Evolutionary conservation across 2,329 filamentous ascomycete genomes (phyloP), one percentile per base, ranked within the genome.

Genomic region (Aureobasidium pullulans): DNA sequence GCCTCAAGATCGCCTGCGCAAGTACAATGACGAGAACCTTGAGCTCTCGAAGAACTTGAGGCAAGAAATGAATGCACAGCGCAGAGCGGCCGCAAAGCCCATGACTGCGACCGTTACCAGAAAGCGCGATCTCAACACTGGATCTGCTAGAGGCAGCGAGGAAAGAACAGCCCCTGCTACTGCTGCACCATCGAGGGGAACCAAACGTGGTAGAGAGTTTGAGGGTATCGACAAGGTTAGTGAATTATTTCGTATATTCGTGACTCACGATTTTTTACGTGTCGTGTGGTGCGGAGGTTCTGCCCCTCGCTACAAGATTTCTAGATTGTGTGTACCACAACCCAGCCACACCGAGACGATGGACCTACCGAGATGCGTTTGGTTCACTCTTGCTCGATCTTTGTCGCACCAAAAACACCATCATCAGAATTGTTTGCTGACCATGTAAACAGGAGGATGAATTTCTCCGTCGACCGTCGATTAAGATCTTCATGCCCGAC

Each of bases 1-100:
- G 46, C 84, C 89, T 23, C 86, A 91, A 74, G 93, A 97, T 72
- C 89, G 94, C 65, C 87, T 99, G 62, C 87, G 92, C 70, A 96
- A 96, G 76, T 88, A 93, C 72, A 96, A 87, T 54, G 90, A 96
- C 60, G 94, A 97, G 76, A 96, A 97, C 76, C 89, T 90, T 70
- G 90, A 96, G 71, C 82, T 99, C 39, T 91, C 93, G 23, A 79
- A 80, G 59, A 86, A 88, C 72, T 79, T 92, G 32, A 81, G 85
- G 66, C 82, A 84, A 60, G 86, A 90, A 72, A 80, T 85, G 75
- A 85, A 85, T 66, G 76, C 77, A 58, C 80, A 82, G 66, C 79
- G 84, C 73, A 73, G 71, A 65, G 75, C 72, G 54, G 73, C 70
- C 59, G 71, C 63, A 66, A 79, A 72, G 72, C 68, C 62, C 53